Percentiles rank a stretch among this genome's conserved stretches.
These are phyloP conservation scores for Glonium stellatum DNA, from an alignment of 495 filamentous ascomycete species.

Conservation along the genomic window DNA sequence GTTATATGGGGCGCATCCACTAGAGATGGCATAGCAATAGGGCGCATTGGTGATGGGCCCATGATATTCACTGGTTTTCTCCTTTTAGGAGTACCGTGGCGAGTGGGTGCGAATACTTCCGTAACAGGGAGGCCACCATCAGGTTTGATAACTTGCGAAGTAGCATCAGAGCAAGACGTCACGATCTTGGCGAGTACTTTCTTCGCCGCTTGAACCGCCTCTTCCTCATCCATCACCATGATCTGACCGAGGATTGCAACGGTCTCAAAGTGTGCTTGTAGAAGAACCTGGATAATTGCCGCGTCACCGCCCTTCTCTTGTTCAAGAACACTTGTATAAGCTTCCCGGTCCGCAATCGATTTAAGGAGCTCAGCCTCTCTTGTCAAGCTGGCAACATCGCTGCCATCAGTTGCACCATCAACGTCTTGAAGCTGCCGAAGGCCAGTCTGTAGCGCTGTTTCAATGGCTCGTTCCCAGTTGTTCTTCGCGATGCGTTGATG, in stretches of 20 bases:
- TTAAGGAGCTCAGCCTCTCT: constrained; percentile 81
- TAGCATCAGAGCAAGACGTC: constrained; percentile 60
- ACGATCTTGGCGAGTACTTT: constrained; percentile 72
- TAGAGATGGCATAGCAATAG: constrained; percentile 15
- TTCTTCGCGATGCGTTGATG: constrained; percentile 71
- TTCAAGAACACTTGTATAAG: constrained; percentile 67
- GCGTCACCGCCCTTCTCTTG: constrained; percentile 77
- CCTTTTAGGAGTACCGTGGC: constrained; percentile 64
- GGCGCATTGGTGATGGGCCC: constrained; percentile 34
- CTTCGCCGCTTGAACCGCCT: constrained; percentile 74
- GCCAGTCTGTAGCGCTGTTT: constrained; percentile 80
- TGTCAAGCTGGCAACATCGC: constrained; percentile 63
- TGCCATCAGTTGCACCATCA: constrained; percentile 60
- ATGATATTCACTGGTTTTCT: constrained; percentile 51
- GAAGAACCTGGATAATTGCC: constrained; percentile 67
- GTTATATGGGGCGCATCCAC: constrained; percentile 37
- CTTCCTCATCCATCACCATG: constrained; percentile 69
- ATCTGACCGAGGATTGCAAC: constrained; percentile 74
- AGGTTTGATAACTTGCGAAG: constrained; percentile 81
- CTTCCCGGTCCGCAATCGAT: constrained; percentile 75
- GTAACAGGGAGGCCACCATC: constrained; percentile 65
- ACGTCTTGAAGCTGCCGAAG: constrained; percentile 66
- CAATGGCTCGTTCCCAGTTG: constrained; percentile 80
- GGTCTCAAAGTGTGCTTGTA: constrained; percentile 87
- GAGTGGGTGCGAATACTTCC: constrained; percentile 59